A percentile compares a stretch with the other conserved stretches of the same genome.
These are phyloP conservation scores for Furcasterigmium sp. DNA, from an alignment of 2,329 filamentous ascomycete genomes.

Conservation along the genomic window DNA sequence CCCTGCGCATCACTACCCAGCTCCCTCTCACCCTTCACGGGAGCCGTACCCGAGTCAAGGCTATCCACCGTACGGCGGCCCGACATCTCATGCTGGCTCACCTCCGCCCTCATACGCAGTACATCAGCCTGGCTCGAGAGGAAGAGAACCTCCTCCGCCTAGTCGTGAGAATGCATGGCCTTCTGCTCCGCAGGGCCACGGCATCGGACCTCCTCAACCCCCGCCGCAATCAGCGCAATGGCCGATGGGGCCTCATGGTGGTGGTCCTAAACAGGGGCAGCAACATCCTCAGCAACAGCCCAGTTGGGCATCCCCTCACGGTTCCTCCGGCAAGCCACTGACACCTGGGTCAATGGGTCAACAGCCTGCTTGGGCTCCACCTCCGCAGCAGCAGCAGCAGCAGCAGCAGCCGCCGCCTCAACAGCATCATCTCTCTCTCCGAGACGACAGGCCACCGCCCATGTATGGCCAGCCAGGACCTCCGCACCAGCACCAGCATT, in stretches of 20 bases:
- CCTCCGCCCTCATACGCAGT: slow-evolving; percentile 50
- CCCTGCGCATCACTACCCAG: slow-evolving; percentile 38
- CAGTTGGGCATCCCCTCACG: slow-evolving; percentile 32
- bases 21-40: slow-evolving; percentile 30
- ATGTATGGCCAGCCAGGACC: slow-evolving; percentile 24
- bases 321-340: slow-evolving; percentile 27
- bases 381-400: slow-evolving; percentile 7
- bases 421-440: slow-evolving; percentile 17
- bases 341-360: background rate
- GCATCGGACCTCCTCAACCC: slow-evolving; percentile 17
- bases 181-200: slow-evolving; percentile 15
- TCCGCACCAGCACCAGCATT: slow-evolving; percentile 23
- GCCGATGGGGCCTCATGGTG: slow-evolving; percentile 28
- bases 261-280: background rate
- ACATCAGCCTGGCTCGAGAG: slow-evolving; percentile 37
- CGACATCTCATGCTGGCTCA: slow-evolving; percentile 37
- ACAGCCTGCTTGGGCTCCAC: slow-evolving; percentile 1
- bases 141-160: slow-evolving; percentile 34
- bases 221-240: slow-evolving; percentile 23
- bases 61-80: slow-evolving; percentile 34
- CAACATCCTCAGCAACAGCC: slow-evolving; percentile 8
- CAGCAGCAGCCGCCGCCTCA: slow-evolving; percentile 13
- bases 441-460: slow-evolving; percentile 28
- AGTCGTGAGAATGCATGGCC: slow-evolving; percentile 31
- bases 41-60: slow-evolving; percentile 37